Percentiles rank a stretch among this genome's conserved stretches.
These are phyloP conservation scores for Saccharomyces hybrid DNA, from an alignment of 1,139 yeast species.

Conservation along the genomic window DNA sequence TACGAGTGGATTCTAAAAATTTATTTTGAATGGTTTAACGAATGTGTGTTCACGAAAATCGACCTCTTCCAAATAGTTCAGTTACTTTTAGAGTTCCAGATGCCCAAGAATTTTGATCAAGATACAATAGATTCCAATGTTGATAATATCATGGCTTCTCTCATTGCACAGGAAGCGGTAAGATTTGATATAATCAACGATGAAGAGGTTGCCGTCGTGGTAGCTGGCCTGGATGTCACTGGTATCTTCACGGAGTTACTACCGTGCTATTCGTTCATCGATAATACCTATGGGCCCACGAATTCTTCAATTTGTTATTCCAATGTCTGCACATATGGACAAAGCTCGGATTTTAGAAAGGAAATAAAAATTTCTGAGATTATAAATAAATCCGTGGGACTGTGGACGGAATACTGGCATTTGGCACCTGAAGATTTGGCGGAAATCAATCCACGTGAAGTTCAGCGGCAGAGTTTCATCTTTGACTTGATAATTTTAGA, in stretches of 20 bases:
- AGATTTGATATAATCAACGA: constrained; percentile 28
- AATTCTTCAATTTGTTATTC: constrained; percentile 14
- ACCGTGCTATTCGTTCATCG: constrained; percentile 29
- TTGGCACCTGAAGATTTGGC: constrained; percentile 50
- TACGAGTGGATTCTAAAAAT: constrained; percentile 43
- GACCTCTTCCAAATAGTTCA: constrained; percentile 55
- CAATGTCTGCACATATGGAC: constrained; percentile 28
- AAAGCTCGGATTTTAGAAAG: constrained; percentile 26
- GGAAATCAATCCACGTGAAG: constrained; percentile 46
- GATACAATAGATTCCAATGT: constrained; percentile 32
- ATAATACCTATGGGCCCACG: constrained; percentile 15
- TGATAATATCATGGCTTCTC: constrained; percentile 43
- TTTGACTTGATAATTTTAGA: constrained; percentile 73
- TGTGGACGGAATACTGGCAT: constrained; percentile 77
- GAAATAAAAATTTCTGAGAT: constrained; percentile 31
- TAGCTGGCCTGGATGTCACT: constrained; percentile 30
- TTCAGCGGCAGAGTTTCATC: constrained; percentile 65
- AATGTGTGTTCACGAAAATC: constrained; percentile 38
- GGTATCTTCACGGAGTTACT: constrained; percentile 43
- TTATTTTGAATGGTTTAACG: constrained; percentile 36
- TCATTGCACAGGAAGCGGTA: constrained; percentile 43
- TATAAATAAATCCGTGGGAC: constrained; percentile 34
- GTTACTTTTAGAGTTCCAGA: constrained; percentile 38
- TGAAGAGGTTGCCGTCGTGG: constrained; percentile 26
- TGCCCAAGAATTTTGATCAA: constrained; percentile 30